A percentile compares a stretch with the other conserved stretches of the same genome.
Conservation (phyloP, 768 basidiomycete species). For the Tulasnella sp. region DNA sequence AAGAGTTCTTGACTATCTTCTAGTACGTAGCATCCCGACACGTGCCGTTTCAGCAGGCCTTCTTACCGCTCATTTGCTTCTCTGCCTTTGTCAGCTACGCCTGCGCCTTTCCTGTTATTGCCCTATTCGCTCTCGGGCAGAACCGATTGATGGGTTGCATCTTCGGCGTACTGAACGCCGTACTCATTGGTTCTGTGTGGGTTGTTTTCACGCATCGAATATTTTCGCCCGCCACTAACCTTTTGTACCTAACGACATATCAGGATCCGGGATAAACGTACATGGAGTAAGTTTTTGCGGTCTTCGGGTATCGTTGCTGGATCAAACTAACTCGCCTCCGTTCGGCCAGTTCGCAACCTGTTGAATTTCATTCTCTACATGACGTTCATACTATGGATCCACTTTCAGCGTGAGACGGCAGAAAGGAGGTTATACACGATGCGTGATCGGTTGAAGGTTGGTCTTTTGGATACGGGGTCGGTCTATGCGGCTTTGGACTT, state of each 20-base stretch:
- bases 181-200: neutral
- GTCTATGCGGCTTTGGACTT: neutral
- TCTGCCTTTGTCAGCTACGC: constrained; percentile 19
- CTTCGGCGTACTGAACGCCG: neutral
- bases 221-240: neutral
- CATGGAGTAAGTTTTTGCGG: neutral
- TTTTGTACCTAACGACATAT: neutral
- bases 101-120: constrained; percentile 27
- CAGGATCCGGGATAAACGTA: neutral
- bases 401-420: constrained; percentile 51
- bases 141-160: constrained; percentile 22
- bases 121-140: constrained; percentile 28
- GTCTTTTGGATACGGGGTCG: constrained; percentile 26
- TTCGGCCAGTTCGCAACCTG: neutral
- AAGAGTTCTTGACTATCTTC: constrained; percentile 26
- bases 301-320: neutral
- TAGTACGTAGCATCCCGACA: constrained; percentile 18
- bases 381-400: constrained; percentile 25
- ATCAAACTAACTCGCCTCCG: neutral
- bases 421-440: constrained; percentile 57
- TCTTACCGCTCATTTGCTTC: neutral
- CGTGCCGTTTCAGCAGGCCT: neutral
- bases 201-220: neutral
- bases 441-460: constrained; percentile 58
- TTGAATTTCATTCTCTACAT: neutral